A percentile compares a stretch with the other conserved stretches of the same genome.
Evolutionary conservation across 352 stramenopile species (phyloP).

Genomic region (Pythium aquatile): DNA sequence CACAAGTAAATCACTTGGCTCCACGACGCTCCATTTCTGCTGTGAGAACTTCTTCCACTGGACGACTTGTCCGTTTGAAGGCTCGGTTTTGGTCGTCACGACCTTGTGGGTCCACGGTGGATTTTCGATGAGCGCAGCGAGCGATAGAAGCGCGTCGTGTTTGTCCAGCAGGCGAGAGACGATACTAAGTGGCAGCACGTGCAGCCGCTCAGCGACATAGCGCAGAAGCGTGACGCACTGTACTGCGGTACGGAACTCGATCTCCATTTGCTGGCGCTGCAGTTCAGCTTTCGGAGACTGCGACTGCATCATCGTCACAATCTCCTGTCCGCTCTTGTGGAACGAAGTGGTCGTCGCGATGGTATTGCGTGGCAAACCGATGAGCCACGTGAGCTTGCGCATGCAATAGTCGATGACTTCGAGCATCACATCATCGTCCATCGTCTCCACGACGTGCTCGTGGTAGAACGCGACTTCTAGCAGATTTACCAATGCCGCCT

Average conservation of each 20-base stretch:
- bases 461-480: conserved; percentile 90
- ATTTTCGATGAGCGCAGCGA: conserved; percentile 94
- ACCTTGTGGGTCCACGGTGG: conserved; percentile 93
- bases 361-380: conserved; percentile 53
- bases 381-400: conserved; percentile 87
- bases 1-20: conserved; percentile 85
- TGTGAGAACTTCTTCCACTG: conserved; percentile 93
- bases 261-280: conserved; percentile 70
- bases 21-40: conserved; percentile 90
- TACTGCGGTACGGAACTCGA: conserved; percentile 86
- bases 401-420: conserved; percentile 94
- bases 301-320: conserved; percentile 63
- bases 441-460: conserved; percentile 84
- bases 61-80: conserved; percentile 27
- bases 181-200: conserved; percentile 83
- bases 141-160: conserved; percentile 93
- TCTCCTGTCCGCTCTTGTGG: conserved; percentile 66
- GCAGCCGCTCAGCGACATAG: conserved; percentile 89
- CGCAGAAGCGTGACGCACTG: conserved; percentile 87
- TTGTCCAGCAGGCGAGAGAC: conserved; percentile 93
- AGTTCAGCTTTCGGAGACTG: conserved; percentile 61
- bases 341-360: conserved; percentile 63
- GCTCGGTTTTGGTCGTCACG: conserved; percentile 23
- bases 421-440: conserved; percentile 88
- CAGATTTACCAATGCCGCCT: conserved; percentile 87